These are phyloP conservation scores for Hirsutella minnesotensis DNA, from an alignment of 2,329 filamentous ascomycete species.

Conservation along the genomic window DNA sequence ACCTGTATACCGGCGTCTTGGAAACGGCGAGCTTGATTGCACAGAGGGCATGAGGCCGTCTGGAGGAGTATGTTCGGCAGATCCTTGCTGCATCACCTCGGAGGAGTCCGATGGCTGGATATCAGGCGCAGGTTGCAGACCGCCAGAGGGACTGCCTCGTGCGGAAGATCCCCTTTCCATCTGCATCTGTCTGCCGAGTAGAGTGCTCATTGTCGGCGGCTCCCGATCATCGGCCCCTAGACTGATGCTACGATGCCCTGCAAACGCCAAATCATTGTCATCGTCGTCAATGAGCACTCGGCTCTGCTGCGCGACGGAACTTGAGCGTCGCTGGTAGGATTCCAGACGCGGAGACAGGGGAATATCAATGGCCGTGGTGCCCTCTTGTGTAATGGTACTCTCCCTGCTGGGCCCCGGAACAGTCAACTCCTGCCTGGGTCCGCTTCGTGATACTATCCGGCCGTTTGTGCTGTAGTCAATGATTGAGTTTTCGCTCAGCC, in stretches of 20 bases:
- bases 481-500: slow-evolving; percentile 85
- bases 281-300: slow-evolving; percentile 44
- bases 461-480: slow-evolving; percentile 21
- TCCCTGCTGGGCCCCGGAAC: slow-evolving; percentile 21
- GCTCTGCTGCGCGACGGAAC: slow-evolving; percentile 55
- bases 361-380: slow-evolving; percentile 59
- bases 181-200: slow-evolving; percentile 36
- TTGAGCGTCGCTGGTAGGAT: slow-evolving; percentile 48
- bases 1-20: slow-evolving; percentile 33
- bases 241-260: slow-evolving; percentile 54
- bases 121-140: slow-evolving; percentile 30
- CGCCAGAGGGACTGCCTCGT: slow-evolving; percentile 9
- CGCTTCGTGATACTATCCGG: slow-evolving; percentile 17
- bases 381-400: slow-evolving; percentile 32
- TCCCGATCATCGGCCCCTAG: slow-evolving; percentile 54
- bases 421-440: slow-evolving; percentile 12
- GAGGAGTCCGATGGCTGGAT: slow-evolving; percentile 26
- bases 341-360: slow-evolving; percentile 55
- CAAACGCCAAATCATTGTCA: slow-evolving; percentile 48
- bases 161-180: slow-evolving; percentile 19
- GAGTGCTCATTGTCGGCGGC: slow-evolving; percentile 50
- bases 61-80: slow-evolving; percentile 34
- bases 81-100: slow-evolving; percentile 27
- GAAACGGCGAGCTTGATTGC: slow-evolving; percentile 32
- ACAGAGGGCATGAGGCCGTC: slow-evolving; percentile 27